A percentile compares a stretch with the other conserved stretches of the same genome.
Evolutionary conservation across 2,329 filamentous ascomycete genomes (phyloP).

Genomic region (Epichloe scottii): DNA sequence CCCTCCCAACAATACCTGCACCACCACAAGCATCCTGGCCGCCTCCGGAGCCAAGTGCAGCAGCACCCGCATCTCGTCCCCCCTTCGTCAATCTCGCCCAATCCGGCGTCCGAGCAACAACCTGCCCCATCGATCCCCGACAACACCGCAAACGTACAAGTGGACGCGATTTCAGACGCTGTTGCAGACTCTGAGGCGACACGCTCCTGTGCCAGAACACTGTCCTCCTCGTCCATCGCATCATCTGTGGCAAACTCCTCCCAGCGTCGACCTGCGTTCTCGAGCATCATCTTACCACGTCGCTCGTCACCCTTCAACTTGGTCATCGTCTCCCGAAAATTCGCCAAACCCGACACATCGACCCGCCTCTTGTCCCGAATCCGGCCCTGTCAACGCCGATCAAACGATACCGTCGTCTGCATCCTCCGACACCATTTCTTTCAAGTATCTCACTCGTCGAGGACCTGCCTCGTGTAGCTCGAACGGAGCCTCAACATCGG

Average conservation of each 20-base stretch:
- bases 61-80: slow-evolving; percentile 1
- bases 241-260: slow-evolving; percentile 4
- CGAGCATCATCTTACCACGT: slow-evolving; percentile 8
- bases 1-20: slow-evolving; percentile 9
- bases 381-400: slow-evolving; percentile 11
- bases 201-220: background rate
- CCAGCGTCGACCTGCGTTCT: slow-evolving; percentile 4
- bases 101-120: slow-evolving; percentile 12
- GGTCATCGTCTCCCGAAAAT: slow-evolving; percentile 3
- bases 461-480: slow-evolving; percentile 26
- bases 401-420: slow-evolving; percentile 10
- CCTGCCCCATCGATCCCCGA: slow-evolving; percentile 7
- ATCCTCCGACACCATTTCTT: slow-evolving; percentile 14
- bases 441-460: slow-evolving; percentile 24
- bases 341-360: slow-evolving; percentile 5
- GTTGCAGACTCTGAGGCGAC: slow-evolving; percentile 2
- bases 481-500: slow-evolving; percentile 20
- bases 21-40: slow-evolving; percentile 7
- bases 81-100: slow-evolving; percentile 15
- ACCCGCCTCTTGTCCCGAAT: slow-evolving; percentile 9
- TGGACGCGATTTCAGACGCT: slow-evolving; percentile 7
- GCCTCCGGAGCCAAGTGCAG: background rate
- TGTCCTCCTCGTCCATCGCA: background rate
- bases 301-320: background rate
- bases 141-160: slow-evolving; percentile 10